phyloP scores from a whole-genome alignment of 2,329 filamentous ascomycete genomes.

The Diplodia seriata region DNA sequence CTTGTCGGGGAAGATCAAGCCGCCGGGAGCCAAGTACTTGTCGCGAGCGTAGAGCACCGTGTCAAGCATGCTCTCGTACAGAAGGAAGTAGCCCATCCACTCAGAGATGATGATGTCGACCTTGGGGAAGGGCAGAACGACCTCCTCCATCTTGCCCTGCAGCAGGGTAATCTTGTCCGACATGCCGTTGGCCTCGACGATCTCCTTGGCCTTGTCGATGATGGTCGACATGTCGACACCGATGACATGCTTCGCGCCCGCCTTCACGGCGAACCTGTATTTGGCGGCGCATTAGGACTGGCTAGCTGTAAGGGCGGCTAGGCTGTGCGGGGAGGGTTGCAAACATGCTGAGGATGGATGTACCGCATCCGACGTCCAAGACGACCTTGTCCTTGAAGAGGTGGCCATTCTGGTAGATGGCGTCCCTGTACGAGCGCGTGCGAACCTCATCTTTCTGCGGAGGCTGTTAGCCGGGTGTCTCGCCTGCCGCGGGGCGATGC shows the following conservation, averaged over 20 bases:
- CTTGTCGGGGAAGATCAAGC: conserved; percentile 98
- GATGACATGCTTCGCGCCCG: conserved; percentile 97
- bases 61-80: conserved; percentile 99
- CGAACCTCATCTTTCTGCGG: conserved; percentile 95
- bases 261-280: conserved; percentile 90
- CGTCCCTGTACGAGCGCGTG: conserved; percentile 94
- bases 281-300: conserved; percentile 32
- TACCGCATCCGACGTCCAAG: conserved; percentile 96
- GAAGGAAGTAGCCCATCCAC: conserved; percentile 99
- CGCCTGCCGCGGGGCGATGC: conserved; percentile 15
- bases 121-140: conserved; percentile 88
- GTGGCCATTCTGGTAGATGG: conserved; percentile 96
- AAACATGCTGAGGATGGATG: conserved; percentile 97
- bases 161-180: conserved; percentile 95
- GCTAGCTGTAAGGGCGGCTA: conserved; percentile 32
- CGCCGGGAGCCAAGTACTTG: conserved; percentile 81
- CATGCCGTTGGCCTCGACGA: conserved; percentile 90
- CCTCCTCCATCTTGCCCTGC: conserved; percentile 99
- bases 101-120: conserved; percentile 99
- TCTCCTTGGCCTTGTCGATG: conserved; percentile 97
- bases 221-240: conserved; percentile 99
- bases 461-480: conserved; percentile 16
- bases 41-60: conserved; percentile 97
- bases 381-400: conserved; percentile 91
- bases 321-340: conserved; percentile 44